Percentiles rank a stretch among this genome's conserved stretches.
Evolutionary conservation across 2,329 filamentous ascomycete genomes (phyloP).

Genomic region (Phaeoacremonium minimum): DNA sequence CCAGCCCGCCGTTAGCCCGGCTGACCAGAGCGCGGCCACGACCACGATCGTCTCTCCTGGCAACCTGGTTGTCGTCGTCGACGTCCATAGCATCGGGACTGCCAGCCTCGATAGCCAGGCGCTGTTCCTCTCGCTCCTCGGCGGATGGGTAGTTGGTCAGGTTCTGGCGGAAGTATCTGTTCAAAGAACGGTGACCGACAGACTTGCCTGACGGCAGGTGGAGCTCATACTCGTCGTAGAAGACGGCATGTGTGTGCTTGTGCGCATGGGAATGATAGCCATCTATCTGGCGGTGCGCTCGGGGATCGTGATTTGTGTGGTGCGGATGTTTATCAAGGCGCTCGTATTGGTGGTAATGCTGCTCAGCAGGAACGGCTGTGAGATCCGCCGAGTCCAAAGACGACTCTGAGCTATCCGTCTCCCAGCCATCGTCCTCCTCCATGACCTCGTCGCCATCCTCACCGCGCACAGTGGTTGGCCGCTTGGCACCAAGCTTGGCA

Average conservation of each 20-base stretch:
- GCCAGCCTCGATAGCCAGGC: conserved; percentile 50
- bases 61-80: conserved; percentile 36
- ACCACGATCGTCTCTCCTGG: conserved; percentile 27
- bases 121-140: conserved; percentile 63
- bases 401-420: conserved; percentile 88
- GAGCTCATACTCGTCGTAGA: conserved; percentile 89
- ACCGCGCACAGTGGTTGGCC: conserved; percentile 45
- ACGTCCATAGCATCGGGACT: conserved; percentile 29
- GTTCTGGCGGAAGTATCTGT: conserved; percentile 90
- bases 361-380: conserved; percentile 72
- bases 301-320: conserved; percentile 67
- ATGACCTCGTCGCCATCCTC: conserved; percentile 48
- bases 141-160: conserved; percentile 76
- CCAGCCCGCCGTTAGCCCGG: conserved; percentile 67
- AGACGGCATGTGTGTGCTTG: conserved; percentile 69
- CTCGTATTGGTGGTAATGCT: conserved; percentile 66
- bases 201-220: conserved; percentile 87
- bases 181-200: conserved; percentile 83
- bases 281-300: conserved; percentile 69
- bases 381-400: conserved; percentile 84
- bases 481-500: conserved; percentile 65
- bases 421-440: conserved; percentile 76
- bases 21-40: conserved; percentile 54
- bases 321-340: conserved; percentile 69
- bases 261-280: conserved; percentile 82